Base-by-base conservation (phyloP, 805 yeast species). In the Pichia sporocuriosa region DNA sequence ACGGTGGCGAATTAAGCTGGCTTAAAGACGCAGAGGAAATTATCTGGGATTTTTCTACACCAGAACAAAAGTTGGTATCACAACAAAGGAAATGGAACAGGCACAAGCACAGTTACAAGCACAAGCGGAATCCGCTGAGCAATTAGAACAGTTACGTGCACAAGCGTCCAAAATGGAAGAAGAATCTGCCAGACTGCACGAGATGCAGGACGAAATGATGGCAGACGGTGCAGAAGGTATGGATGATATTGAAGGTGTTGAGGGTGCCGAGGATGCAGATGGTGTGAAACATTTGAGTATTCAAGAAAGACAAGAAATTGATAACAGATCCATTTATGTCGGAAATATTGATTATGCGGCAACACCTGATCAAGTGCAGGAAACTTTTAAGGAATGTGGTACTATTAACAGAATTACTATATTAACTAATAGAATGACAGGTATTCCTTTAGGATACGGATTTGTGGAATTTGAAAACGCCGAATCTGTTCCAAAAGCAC, bases 401-500 rank as follows among this genome's bases (percentile, higher is more conserved):
- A 70, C 75, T 6, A 83, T 87, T 40, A 80, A 83, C 55, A 72
- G 95, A 52, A 87, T 86, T 26, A 85, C 93, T 3, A 85, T 87
- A 35, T 63, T 82, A 59, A 68, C 75, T 43, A 84, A 86, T 63
- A 81, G 79, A 59, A 62, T 66, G 52, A 79, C 93, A 0, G 94
- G 95, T 6, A 81, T 75, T 48, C 93, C 96, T 33, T 82, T 82
- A 61, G 96, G 96, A 1, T 85, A 72, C 63, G 95, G 95, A 2
- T 87, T 85, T 59, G 72, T 87, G 47, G 96, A 87, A 59, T 87
- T 85, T 56, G 73, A 79, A n/a, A 83, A 75, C 54, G 72, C 76
- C 11, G 69, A 70, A n/a, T 68, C 72, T 11, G 88, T 84, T 6
- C 66, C 73, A 16, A 69, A 72, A 46, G 94, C 95, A 1, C 67